Percentiles rank a stretch among this genome's conserved stretches.
These are phyloP conservation scores for Lactifluus volemus DNA, from an alignment of 768 basidiomycete genomes.

Conservation along the genomic window DNA sequence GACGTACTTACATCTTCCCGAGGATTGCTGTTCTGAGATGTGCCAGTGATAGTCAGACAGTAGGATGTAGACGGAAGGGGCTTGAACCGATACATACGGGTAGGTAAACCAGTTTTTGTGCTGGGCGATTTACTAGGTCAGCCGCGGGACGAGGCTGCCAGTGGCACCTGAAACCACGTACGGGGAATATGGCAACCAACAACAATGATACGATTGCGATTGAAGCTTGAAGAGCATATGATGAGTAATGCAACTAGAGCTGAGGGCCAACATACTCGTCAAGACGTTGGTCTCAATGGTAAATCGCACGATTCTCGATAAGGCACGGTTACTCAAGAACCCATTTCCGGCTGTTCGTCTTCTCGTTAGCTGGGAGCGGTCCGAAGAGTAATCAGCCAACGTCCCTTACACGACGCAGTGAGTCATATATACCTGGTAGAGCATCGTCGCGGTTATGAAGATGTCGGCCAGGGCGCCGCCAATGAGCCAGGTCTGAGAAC, in stretches of 20 bases:
- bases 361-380: background rate
- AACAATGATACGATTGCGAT: background rate
- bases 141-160: background rate
- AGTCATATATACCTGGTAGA: background rate
- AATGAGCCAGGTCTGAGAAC: background rate
- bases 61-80: background rate
- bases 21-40: background rate
- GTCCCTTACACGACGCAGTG: background rate
- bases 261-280: background rate
- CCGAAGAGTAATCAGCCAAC: background rate
- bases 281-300: conserved; percentile 4
- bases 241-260: background rate
- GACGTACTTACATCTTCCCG: background rate
- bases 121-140: background rate
- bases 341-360: background rate
- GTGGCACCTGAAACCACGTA: background rate
- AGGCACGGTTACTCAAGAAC: background rate
- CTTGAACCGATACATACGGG: background rate
- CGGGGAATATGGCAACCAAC: background rate
- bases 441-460: background rate
- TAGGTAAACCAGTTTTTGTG: conserved; percentile 6
- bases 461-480: background rate
- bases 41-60: background rate
- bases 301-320: conserved; percentile 1
- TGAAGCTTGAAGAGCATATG: background rate